phyloP scores from a whole-genome alignment of 2,329 filamentous ascomycete species.

The Mycosphaerella sp. region DNA sequence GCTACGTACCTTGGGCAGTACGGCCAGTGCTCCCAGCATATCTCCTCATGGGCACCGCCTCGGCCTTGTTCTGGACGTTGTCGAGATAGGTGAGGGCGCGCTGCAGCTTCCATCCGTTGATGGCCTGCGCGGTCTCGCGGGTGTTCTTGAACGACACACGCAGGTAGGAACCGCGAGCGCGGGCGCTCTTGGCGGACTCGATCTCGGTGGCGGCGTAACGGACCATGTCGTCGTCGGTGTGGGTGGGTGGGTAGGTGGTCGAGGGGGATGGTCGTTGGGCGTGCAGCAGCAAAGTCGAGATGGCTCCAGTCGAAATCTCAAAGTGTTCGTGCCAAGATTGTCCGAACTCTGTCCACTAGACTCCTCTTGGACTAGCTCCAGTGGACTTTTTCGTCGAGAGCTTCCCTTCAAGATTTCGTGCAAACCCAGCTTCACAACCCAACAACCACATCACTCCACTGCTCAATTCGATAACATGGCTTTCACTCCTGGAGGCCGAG shows the following conservation, averaged over 20 bases:
- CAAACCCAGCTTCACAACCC: not conserved
- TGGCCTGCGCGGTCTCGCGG: slow-evolving; percentile 97
- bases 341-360: no score
- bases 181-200: slow-evolving; percentile 84
- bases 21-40: slow-evolving; percentile 94
- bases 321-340: not conserved
- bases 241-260: no score
- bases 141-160: slow-evolving; percentile 99
- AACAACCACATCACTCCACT: not conserved
- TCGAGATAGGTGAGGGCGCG: slow-evolving; percentile 95
- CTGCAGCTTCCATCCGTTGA: slow-evolving; percentile 98
- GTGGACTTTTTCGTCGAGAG: not conserved
- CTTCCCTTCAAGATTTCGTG: not conserved
- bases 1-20: slow-evolving; percentile 87
- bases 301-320: not conserved
- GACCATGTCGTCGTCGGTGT: slow-evolving; percentile 39
- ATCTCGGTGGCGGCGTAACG: slow-evolving; percentile 93
- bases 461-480: slow-evolving; percentile 32
- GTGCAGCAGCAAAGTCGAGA: not conserved
- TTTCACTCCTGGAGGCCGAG: slow-evolving; percentile 43
- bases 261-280: slow-evolving; percentile 26
- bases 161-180: slow-evolving; percentile 97
- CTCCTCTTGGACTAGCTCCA: no score
- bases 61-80: slow-evolving; percentile 95
- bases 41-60: slow-evolving; percentile 97